Evolutionary conservation across 805 yeast species (phyloP).

Genomic region (Grigorovia jiainica): DNA sequence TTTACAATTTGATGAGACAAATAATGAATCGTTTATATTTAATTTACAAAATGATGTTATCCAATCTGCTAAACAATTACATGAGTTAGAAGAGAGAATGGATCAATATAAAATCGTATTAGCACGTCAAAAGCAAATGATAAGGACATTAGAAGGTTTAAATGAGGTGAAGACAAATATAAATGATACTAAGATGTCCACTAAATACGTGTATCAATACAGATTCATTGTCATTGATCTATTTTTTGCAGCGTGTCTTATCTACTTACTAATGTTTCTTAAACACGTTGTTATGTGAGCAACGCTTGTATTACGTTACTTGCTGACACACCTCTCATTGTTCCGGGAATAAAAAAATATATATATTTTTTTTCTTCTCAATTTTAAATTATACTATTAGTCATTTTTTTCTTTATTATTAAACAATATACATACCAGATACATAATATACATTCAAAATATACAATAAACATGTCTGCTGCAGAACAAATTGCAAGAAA

Average conservation of each 20-base stretch:
- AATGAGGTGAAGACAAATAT: constrained; percentile 5
- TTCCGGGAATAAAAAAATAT: too few species aligned
- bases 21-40: constrained; percentile 20
- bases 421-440: too few species aligned
- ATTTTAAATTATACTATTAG: neutral
- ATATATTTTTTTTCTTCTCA: too few species aligned
- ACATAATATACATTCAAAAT: too few species aligned
- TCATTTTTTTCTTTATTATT: neutral
- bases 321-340: neutral
- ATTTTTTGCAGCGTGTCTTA: neutral
- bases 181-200: constrained; percentile 1
- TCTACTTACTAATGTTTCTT: constrained; percentile 1
- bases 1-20: constrained; percentile 17
- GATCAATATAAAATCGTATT: constrained; percentile 12
- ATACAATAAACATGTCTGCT: constrained; percentile 9
- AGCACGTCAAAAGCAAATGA: constrained; percentile 17
- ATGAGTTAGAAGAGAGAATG: constrained; percentile 22
- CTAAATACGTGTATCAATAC: constrained; percentile 5
- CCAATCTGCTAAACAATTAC: constrained; percentile 15
- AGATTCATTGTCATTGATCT: constrained; percentile 8
- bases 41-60: constrained; percentile 8
- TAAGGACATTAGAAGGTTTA: constrained; percentile 19
- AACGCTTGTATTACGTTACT: neutral
- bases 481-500: constrained; percentile 67
- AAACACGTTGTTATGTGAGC: neutral